A percentile compares a stretch with the other conserved stretches of the same genome.
Conservation (phyloP, 108 stramenopile species). For the Heterococcus sp. region DNA sequence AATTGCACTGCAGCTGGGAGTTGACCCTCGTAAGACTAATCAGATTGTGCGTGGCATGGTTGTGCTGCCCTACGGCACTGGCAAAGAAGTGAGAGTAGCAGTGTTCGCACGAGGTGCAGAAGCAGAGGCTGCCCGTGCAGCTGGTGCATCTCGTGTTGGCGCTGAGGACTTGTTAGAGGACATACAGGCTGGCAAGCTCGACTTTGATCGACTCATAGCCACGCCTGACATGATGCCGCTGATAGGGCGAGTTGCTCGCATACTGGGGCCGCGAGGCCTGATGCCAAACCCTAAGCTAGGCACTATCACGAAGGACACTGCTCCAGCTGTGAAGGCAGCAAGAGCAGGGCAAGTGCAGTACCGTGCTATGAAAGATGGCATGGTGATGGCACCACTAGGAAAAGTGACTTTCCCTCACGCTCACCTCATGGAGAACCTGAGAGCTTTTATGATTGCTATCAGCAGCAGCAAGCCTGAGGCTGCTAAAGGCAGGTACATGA, state of each 20-base stretch:
- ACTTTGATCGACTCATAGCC: conserved; percentile 75
- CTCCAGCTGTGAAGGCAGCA: conserved; percentile 57
- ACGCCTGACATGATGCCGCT: conserved; percentile 77
- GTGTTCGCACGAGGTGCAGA: conserved; percentile 74
- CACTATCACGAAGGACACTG: conserved; percentile 74
- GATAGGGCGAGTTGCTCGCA: conserved; percentile 72
- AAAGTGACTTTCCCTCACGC: conserved; percentile 51
- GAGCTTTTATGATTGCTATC: conserved; percentile 57
- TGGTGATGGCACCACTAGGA: conserved; percentile 29
- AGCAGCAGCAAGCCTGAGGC: conserved; percentile 56
- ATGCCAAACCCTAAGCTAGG: conserved; percentile 94
- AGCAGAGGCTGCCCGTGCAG: conserved; percentile 63
- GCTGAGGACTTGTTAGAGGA: conserved; percentile 73
- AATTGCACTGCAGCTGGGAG: conserved; percentile 75
- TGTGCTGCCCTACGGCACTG: conserved; percentile 83
- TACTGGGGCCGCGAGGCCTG: conserved; percentile 87
- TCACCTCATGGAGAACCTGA: conserved; percentile 56
- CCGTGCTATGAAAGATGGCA: not conserved
- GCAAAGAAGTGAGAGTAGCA: conserved; percentile 70
- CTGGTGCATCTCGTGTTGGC: conserved; percentile 78
- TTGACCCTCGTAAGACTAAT: conserved; percentile 90
- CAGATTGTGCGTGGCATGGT: conserved; percentile 79
- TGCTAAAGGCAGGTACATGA: conserved; percentile 58
- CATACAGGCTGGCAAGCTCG: conserved; percentile 56
- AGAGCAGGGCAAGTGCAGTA: conserved; percentile 56